Evolutionary conservation across 2,329 filamentous ascomycete species (phyloP), one percentile per base, ranked within the genome.

Genomic region (Aspergillus brasiliensis): DNA sequence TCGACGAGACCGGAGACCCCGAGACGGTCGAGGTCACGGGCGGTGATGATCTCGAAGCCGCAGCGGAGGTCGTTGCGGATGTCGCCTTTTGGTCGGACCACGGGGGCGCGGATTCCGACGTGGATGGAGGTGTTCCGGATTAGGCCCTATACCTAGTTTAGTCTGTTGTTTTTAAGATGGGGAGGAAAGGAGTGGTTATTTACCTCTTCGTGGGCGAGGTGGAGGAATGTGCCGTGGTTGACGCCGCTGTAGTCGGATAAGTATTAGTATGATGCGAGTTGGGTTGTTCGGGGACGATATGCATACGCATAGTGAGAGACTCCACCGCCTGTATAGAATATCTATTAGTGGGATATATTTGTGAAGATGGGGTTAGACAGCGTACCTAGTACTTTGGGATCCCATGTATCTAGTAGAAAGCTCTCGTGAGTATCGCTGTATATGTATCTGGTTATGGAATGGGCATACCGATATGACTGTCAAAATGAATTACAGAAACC

Each of bases 401-500:
- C 79, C 83, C 83, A 84, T 0, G 83, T 85, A 69, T 85, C 81
- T 60, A 17, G n/a, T n/a, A 7, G 5, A 47, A 10, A 0, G 11
- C 3, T 17, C 0, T 8, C n/a, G 15, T 48, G 8, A 48, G 23
- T 10, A 13, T 5, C 3, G 19, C 37, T 11, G 28, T 46, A 11
- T 28, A 8, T n/a, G 3, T 3, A 5, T 5, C 17, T 11, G 5
- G 13, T 2, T 2, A 34, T 34, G 31, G 31, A 34, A 13, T 15
- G 2, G 2, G 5, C 40, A 49, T 53, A 65, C 65, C 65, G 19
- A 84, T 71, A 65, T 84, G 83, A 47, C 78, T 81, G 66, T 85
- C 83, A 64, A 86, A 85, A 69, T 85, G 83, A n/a, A 85, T 84
- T 5, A 85, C 82, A 62, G 81, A 84, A 2, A 85, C 81, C 13